Evolutionary conservation across 2,329 filamentous ascomycete genomes (phyloP).

Genomic region (Fusarium metavorans): DNA sequence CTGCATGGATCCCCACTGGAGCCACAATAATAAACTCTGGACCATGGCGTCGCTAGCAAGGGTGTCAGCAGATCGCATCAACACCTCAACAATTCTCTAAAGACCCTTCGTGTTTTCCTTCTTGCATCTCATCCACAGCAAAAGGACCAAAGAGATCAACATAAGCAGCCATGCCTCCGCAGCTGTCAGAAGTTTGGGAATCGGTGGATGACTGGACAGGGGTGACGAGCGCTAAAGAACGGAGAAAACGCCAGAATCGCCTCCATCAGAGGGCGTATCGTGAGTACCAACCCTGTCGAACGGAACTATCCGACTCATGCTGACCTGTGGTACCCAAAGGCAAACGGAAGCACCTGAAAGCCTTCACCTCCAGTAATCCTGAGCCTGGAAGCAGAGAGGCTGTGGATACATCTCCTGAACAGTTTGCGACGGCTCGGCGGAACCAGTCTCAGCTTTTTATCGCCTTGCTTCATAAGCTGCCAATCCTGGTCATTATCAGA

Average conservation of each 20-base stretch:
- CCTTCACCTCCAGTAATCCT: neutral
- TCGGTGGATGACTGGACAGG: conserved; percentile 8
- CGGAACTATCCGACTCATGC: neutral
- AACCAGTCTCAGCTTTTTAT: neutral
- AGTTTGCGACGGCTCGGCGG: neutral
- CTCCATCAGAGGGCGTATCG: conserved; percentile 14
- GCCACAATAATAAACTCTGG: neutral
- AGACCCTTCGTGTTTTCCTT: neutral
- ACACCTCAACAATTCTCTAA: neutral
- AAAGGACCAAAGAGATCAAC: neutral
- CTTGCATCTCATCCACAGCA: neutral
- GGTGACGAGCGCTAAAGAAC: neutral
- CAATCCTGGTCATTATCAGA: neutral
- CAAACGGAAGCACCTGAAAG: neutral
- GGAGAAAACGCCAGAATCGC: conserved; percentile 11
- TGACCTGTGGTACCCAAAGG: neutral
- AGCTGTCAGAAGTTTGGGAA: conserved; percentile 12
- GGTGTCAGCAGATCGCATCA: neutral
- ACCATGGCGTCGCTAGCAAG: neutral
- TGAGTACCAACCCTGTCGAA: neutral
- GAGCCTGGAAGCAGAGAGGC: neutral
- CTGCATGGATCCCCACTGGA: neutral
- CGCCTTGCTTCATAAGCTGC: neutral
- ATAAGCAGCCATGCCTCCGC: neutral
- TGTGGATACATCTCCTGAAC: neutral